Conservation (phyloP, 352 stramenopile genomes). For the Globisporangium ultimum region DNA sequence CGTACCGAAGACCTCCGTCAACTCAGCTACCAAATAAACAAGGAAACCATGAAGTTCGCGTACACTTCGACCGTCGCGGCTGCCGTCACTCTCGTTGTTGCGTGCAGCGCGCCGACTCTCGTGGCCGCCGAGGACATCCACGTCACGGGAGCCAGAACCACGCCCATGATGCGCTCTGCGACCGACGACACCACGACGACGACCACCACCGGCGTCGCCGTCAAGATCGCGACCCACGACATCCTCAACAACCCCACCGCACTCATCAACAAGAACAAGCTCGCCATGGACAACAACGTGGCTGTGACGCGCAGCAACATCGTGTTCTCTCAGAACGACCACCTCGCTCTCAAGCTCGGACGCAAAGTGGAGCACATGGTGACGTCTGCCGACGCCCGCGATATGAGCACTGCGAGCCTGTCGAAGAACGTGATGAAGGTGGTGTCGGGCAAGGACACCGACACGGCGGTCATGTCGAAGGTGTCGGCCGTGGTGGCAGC, state of each 20-base stretch:
- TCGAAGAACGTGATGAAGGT: conserved; percentile 14
- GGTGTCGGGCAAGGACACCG: conserved; percentile 12
- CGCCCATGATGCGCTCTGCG: background rate
- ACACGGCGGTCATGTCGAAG: too few relatives aligned
- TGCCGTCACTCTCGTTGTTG: too few relatives aligned
- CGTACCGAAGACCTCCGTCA: too few relatives aligned
- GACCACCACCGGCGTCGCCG: conserved; percentile 14
- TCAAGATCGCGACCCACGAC: conserved; percentile 15
- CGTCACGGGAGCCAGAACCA: background rate
- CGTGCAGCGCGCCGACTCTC: too few relatives aligned
- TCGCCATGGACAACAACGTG: conserved; percentile 31
- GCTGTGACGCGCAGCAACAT: conserved; percentile 29
- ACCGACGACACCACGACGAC: too few relatives aligned
- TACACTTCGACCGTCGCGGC: too few relatives aligned
- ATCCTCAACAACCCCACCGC: conserved; percentile 22
- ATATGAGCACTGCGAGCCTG: conserved; percentile 5
- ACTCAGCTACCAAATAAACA: too few relatives aligned
- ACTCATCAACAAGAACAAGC: conserved; percentile 36
- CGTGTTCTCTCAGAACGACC: conserved; percentile 28
- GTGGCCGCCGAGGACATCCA: background rate
- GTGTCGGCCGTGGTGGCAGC: too few relatives aligned
- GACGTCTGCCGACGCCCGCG: background rate
- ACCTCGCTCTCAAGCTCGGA: conserved; percentile 12
- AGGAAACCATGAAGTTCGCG: too few relatives aligned
- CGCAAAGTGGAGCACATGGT: conserved; percentile 17